These are phyloP conservation scores for Penicillium sp. DNA, from an alignment of 2,329 filamentous ascomycete genomes.

Conservation along the genomic window DNA sequence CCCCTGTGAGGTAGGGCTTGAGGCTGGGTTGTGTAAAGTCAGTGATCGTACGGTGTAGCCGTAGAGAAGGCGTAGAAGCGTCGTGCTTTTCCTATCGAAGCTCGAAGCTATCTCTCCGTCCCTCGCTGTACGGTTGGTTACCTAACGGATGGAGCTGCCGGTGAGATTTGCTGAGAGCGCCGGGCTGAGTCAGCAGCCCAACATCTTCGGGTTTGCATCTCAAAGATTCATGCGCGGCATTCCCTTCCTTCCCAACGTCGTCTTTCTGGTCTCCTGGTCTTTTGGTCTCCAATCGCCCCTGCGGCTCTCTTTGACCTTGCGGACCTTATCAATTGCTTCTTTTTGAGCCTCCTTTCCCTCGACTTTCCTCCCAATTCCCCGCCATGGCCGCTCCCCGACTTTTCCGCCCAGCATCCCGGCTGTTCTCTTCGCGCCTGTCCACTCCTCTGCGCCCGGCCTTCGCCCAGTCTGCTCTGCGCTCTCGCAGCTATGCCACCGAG, in stretches of 20 bases:
- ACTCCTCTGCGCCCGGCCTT: conserved; percentile 56
- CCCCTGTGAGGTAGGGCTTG: neutral
- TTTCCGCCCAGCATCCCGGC: conserved; percentile 64
- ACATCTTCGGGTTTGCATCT: conserved; percentile 36
- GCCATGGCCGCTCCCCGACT: conserved; percentile 63
- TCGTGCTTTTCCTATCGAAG: neutral
- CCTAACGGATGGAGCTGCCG: conserved; percentile 36
- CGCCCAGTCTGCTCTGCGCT: conserved; percentile 51
- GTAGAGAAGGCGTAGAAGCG: neutral
- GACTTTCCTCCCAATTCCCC: conserved; percentile 52
- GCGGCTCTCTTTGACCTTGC: conserved; percentile 20
- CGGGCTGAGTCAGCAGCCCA: conserved; percentile 41
- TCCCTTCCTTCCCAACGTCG: conserved; percentile 14
- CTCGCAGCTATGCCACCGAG: conserved; percentile 59
- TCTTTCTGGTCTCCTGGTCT: conserved; percentile 19
- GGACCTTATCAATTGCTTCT: conserved; percentile 20
- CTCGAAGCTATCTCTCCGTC: neutral
- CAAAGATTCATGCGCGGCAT: conserved; percentile 27
- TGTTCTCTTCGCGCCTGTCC: conserved; percentile 59
- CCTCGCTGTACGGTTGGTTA: conserved; percentile 7
- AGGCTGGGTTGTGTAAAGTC: neutral
- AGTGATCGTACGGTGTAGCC: neutral
- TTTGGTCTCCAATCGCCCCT: conserved; percentile 5
- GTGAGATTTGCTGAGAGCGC: conserved; percentile 29
- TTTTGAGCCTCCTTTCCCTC: conserved; percentile 19